phyloP scores from a whole-genome alignment of 108 stramenopile genomes.

The Nannochloropsis gaditana region DNA sequence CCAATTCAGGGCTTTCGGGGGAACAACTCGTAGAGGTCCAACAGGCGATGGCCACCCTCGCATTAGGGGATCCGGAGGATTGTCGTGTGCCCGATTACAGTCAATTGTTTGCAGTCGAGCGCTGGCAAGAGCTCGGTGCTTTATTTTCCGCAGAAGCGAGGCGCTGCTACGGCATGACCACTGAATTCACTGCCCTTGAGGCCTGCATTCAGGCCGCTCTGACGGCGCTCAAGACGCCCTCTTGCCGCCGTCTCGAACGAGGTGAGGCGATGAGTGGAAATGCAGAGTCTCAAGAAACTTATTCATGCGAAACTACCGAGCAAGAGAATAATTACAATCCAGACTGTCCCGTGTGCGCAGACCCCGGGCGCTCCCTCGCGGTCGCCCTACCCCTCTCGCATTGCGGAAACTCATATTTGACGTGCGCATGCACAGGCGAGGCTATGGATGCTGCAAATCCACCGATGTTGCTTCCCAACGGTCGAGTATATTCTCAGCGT shows the following conservation, averaged over 20 bases:
- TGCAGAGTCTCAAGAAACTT: background rate
- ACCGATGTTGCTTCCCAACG: constrained; percentile 46
- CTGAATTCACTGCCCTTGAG: constrained; percentile 29
- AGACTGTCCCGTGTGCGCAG: constrained; percentile 42
- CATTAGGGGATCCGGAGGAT: constrained; percentile 23
- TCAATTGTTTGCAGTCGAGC: constrained; percentile 29
- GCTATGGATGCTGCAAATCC: constrained; percentile 46
- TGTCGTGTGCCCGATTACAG: constrained; percentile 29
- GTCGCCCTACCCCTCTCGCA: constrained; percentile 38
- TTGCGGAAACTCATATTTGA: constrained; percentile 41
- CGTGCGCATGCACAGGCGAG: constrained; percentile 44
- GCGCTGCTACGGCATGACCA: constrained; percentile 25
- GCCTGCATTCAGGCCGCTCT: constrained; percentile 26
- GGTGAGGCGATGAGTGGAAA: background rate
- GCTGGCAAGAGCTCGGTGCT: constrained; percentile 27
- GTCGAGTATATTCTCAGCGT: constrained; percentile 41
- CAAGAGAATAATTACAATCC: constrained; percentile 15
- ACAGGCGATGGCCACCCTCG: constrained; percentile 35
- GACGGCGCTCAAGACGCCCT: background rate
- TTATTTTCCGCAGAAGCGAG: constrained; percentile 30
- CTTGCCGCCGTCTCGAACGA: background rate
- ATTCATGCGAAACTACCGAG: background rate
- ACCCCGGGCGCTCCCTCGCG: constrained; percentile 35
- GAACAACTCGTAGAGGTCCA: constrained; percentile 35
- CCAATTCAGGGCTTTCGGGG: background rate